phyloP scores from a whole-genome alignment of 208 protist genomes.

The Wallacemonas collosoma region DNA sequence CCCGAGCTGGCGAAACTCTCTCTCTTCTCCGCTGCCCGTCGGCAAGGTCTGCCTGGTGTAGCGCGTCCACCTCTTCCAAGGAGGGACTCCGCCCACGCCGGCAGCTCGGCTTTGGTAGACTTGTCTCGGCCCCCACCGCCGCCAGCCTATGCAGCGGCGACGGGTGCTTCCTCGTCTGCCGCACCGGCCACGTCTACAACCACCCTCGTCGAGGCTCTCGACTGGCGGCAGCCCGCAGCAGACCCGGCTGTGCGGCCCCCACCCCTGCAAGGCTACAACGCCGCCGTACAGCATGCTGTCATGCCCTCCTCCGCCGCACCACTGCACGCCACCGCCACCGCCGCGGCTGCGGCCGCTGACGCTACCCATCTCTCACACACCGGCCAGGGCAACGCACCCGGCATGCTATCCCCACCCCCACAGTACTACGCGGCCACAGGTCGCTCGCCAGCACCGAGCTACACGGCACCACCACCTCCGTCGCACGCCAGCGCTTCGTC shows the following conservation, averaged over 20 bases:
- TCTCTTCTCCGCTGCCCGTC: constrained; percentile 7
- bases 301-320: background rate
- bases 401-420: background rate
- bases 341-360: background rate
- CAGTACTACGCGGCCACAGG: background rate
- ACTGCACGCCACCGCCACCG: background rate
- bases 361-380: background rate
- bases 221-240: no score
- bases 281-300: background rate
- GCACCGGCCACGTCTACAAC: no score
- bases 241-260: background rate
- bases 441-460: no score
- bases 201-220: no score
- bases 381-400: background rate
- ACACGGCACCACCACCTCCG: no score
- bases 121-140: background rate
- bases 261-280: constrained; percentile 4
- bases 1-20: constrained; percentile 19
- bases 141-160: background rate
- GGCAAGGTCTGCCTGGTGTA: background rate
- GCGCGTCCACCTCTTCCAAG: background rate
- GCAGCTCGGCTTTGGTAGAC: background rate
- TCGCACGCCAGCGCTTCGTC: no score
- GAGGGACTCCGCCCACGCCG: background rate
- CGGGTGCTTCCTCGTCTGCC: no score